phyloP scores from a whole-genome alignment of 2,329 filamentous ascomycete genomes.

The Claviceps africana region DNA sequence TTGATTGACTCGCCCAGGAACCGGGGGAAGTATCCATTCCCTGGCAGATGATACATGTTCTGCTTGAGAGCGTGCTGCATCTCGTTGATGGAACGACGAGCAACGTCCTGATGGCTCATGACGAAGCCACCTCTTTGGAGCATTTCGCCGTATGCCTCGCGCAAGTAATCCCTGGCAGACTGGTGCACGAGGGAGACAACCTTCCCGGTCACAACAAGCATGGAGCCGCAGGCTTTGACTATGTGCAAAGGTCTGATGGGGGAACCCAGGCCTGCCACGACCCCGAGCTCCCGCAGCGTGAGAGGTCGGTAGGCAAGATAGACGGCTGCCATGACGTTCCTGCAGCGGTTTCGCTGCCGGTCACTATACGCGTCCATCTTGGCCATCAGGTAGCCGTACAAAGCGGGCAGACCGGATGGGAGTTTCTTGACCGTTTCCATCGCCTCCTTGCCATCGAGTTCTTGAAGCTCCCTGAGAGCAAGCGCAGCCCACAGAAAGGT shows the following conservation, averaged over 20 bases:
- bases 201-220: constrained; percentile 18
- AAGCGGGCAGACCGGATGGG: constrained; percentile 2
- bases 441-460: constrained; percentile 5
- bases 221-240: constrained; percentile 22
- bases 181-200: constrained; percentile 27
- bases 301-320: constrained; percentile 21
- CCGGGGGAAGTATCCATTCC: constrained; percentile 12
- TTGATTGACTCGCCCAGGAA: constrained; percentile 5
- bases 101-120: constrained; percentile 19
- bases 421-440: constrained; percentile 3
- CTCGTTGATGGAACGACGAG: constrained; percentile 19
- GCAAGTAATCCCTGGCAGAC: constrained; percentile 28
- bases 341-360: constrained; percentile 2
- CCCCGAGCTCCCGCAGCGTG: constrained; percentile 17
- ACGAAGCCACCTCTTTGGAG: constrained; percentile 16
- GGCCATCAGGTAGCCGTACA: constrained; percentile 4
- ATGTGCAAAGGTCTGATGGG: constrained; percentile 10
- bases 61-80: constrained; percentile 18
- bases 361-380: constrained; percentile 1
- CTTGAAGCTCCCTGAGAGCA: constrained; percentile 6
- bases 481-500: constrained; percentile 10
- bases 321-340: constrained; percentile 8
- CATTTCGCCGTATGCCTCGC: constrained; percentile 7
- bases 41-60: constrained; percentile 21
- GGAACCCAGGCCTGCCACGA: constrained; percentile 11